A percentile compares a stretch with the other conserved stretches of the same genome.
Conservation (phyloP, 1,284 basidiomycete genomes). For the Ustilago xerochloae region DNA sequence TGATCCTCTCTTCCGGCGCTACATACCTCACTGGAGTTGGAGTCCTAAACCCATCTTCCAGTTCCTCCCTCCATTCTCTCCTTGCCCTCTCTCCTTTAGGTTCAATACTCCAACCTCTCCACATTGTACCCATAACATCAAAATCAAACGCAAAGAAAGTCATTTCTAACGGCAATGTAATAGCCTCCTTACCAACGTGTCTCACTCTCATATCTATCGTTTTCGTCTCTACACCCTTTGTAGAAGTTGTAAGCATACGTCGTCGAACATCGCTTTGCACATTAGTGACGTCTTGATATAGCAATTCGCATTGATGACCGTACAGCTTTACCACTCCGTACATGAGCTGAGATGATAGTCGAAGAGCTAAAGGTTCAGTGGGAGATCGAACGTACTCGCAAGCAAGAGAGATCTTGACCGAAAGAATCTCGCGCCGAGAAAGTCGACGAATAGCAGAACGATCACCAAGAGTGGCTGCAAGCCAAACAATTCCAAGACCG, state of each 20-base stretch:
- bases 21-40: conserved; percentile 31
- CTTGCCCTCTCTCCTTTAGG: neutral
- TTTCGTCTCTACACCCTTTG: neutral
- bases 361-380: conserved; percentile 54
- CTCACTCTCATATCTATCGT: conserved; percentile 48
- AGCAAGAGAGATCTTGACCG: conserved; percentile 32
- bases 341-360: conserved; percentile 54
- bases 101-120: conserved; percentile 22
- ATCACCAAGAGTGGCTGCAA: conserved; percentile 57
- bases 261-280: conserved; percentile 37
- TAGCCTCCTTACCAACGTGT: conserved; percentile 20
- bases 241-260: conserved; percentile 1
- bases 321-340: conserved; percentile 57
- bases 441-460: conserved; percentile 41
- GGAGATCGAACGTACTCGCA: conserved; percentile 45
- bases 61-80: neutral
- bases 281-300: conserved; percentile 32
- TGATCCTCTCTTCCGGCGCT: conserved; percentile 36
- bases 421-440: conserved; percentile 40
- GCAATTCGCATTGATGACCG: conserved; percentile 34
- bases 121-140: conserved; percentile 7
- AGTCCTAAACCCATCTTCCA: conserved; percentile 25
- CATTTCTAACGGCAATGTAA: conserved; percentile 36
- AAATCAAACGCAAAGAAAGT: conserved; percentile 49
- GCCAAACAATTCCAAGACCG: conserved; percentile 61